Evolutionary conservation across 768 basidiomycete genomes (phyloP), one percentile per base, ranked within the genome.

Genomic region (Lyophyllum shimeji): DNA sequence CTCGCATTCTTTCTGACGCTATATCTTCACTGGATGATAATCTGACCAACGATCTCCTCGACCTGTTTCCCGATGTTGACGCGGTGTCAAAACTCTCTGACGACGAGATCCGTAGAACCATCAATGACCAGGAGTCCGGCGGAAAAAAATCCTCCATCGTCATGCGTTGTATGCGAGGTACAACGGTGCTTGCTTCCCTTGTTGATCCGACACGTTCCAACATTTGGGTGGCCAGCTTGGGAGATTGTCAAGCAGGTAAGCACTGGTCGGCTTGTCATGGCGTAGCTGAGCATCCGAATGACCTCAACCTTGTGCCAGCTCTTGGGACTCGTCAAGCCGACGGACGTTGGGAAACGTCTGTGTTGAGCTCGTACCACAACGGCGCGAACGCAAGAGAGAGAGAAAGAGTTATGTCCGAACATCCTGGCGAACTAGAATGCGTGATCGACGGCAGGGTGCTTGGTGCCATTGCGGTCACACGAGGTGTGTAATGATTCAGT

Each of bases 161-260:
- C 6, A 59, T 71, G 23, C 74, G 76, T 37, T 80, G 79, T 65
- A 79, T 82, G 76, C 70, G 76, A 17, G 83, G 83, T 6, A 73
- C 77, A 2, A 84, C 83, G 1, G 79, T 72, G 2, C 70, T 83
- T 9, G 63, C 83, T 31, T 69, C 82, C 4, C 65, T 85, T 24
- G 61, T 79, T 9, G 76, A 82, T 55, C 77, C 81, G 3, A 40
- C 53, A 13, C 65, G 60, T 12, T 67, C 70, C 21, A 77, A 82
- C 55, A 57, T 83, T 1, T 84, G 82, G 81, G 79, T 83, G 12
- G 82, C 79, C 2, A 82, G 80, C 63, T 67, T 83, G 33, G 83
- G 83, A 3, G 83, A 85, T 63, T 82, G 82, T 59, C 74, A 74
- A 59, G 82, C 80, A 55, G 74, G 83, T 82, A 55, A 52, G 74